Conservation (phyloP, 352 stramenopile genomes). For the Pilasporangium apinafurcum region DNA sequence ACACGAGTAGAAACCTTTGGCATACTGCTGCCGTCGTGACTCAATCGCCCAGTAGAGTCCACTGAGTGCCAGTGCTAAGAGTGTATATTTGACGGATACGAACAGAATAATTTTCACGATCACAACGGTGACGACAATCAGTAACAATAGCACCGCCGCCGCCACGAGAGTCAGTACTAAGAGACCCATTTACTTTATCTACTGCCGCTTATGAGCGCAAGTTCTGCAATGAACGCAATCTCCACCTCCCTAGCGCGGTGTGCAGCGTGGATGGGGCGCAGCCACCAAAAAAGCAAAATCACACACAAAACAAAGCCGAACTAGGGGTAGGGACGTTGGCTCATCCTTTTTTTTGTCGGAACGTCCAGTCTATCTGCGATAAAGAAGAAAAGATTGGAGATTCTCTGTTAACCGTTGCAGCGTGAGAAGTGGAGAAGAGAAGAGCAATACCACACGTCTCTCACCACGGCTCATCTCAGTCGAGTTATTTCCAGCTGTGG, state of each 20-base stretch:
- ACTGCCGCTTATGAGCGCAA: no score
- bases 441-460: no score
- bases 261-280: background rate
- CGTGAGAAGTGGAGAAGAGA: no score
- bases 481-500: no score
- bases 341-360: no score
- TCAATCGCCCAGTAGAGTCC: conserved; percentile 14
- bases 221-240: background rate
- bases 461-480: no score
- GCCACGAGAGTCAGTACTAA: conserved; percentile 10
- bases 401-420: no score
- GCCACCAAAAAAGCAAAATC: no score
- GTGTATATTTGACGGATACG: conserved; percentile 14
- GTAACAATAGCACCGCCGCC: conserved; percentile 15
- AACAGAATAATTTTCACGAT: conserved; percentile 25
- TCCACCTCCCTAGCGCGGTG: background rate
- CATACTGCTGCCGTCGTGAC: conserved; percentile 13
- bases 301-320: no score
- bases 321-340: no score
- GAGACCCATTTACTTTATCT: conserved; percentile 20
- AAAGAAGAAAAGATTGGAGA: no score
- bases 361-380: no score
- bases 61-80: conserved; percentile 4
- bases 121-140: conserved; percentile 9
- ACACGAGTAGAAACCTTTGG: conserved; percentile 51